Evolutionary conservation across 768 basidiomycete genomes (phyloP).

Genomic region (Ramaria rubella): DNA sequence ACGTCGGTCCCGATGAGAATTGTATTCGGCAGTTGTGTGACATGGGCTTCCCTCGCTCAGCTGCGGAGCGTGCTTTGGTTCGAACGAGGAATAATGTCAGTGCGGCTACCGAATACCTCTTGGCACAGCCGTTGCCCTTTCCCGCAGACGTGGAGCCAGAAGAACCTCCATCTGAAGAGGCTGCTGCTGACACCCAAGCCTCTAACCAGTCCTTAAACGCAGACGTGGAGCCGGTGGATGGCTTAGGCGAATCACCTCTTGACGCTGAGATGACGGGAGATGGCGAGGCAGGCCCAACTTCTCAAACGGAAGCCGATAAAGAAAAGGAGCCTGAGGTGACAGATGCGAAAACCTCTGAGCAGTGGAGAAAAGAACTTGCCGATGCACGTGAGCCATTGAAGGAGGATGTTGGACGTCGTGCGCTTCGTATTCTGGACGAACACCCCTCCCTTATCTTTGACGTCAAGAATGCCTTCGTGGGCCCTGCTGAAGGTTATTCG

Average conservation of each 20-base stretch:
- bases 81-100: slow-evolving; percentile 86
- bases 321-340: slow-evolving; percentile 16
- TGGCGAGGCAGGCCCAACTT: slow-evolving; percentile 22
- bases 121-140: slow-evolving; percentile 75
- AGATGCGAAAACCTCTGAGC: slow-evolving; percentile 46
- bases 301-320: slow-evolving; percentile 21
- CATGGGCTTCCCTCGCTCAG: slow-evolving; percentile 94
- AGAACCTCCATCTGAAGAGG: slow-evolving; percentile 13
- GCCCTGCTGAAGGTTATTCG: slow-evolving; percentile 50
- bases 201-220: slow-evolving; percentile 6
- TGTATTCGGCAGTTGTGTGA: slow-evolving; percentile 81
- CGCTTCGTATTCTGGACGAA: slow-evolving; percentile 76
- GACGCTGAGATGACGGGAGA: slow-evolving; percentile 24
- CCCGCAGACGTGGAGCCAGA: slow-evolving; percentile 55
- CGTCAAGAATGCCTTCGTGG: slow-evolving; percentile 74
- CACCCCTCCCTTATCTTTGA: slow-evolving; percentile 87
- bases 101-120: slow-evolving; percentile 80
- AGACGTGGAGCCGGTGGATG: slow-evolving; percentile 15
- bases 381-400: slow-evolving; percentile 60
- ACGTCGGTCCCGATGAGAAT: slow-evolving; percentile 61
- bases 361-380: slow-evolving; percentile 62
- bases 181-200: slow-evolving; percentile 1
- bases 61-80: slow-evolving; percentile 74
- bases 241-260: slow-evolving; percentile 8
- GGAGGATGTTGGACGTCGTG: slow-evolving; percentile 55